Evolutionary conservation across 495 filamentous ascomycete species (phyloP).

Genomic region (Patellaria atrata): DNA sequence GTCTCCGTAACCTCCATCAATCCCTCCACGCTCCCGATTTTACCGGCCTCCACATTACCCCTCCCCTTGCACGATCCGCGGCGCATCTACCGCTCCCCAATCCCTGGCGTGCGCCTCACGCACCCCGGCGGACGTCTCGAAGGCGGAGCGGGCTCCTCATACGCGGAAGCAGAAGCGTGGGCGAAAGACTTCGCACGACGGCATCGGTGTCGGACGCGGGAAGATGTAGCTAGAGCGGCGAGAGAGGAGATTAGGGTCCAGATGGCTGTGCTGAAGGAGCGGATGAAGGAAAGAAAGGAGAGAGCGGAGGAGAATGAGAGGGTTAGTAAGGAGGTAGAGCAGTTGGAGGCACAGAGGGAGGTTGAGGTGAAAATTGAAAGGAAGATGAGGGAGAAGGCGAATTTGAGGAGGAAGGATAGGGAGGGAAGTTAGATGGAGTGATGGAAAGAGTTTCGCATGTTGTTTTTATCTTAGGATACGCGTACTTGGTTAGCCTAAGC

Average conservation of each 20-base stretch:
- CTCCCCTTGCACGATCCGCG: slow-evolving; percentile 23
- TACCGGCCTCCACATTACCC: slow-evolving; percentile 21
- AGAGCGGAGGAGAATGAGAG: slow-evolving; percentile 20
- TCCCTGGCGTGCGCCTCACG: slow-evolving; percentile 26
- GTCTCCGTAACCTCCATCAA: slow-evolving; percentile 4
- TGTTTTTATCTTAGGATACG: no score
- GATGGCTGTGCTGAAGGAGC: slow-evolving; percentile 12
- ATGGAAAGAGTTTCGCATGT: no score
- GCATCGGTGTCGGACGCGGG: slow-evolving; percentile 4
- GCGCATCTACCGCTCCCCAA: slow-evolving; percentile 20
- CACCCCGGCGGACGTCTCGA: slow-evolving; percentile 25
- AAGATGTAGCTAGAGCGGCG: slow-evolving; percentile 8
- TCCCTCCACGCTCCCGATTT: slow-evolving; percentile 7
- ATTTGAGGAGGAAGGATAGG: slow-evolving; percentile 23
- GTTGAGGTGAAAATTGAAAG: slow-evolving; percentile 23
- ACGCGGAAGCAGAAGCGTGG: slow-evolving; percentile 16
- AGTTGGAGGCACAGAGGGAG: slow-evolving; percentile 21
- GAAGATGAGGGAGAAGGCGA: slow-evolving; percentile 18
- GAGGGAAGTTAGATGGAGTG: no score
- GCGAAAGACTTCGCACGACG: slow-evolving; percentile 20
- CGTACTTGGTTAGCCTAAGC: no score
- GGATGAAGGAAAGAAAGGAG: slow-evolving; percentile 10
- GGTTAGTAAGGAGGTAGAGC: slow-evolving; percentile 21
- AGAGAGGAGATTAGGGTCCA: slow-evolving; percentile 8
- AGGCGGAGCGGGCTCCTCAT: slow-evolving; percentile 25